Base-by-base conservation (phyloP, 2,329 filamentous ascomycete species). In the Venturia effusa region DNA sequence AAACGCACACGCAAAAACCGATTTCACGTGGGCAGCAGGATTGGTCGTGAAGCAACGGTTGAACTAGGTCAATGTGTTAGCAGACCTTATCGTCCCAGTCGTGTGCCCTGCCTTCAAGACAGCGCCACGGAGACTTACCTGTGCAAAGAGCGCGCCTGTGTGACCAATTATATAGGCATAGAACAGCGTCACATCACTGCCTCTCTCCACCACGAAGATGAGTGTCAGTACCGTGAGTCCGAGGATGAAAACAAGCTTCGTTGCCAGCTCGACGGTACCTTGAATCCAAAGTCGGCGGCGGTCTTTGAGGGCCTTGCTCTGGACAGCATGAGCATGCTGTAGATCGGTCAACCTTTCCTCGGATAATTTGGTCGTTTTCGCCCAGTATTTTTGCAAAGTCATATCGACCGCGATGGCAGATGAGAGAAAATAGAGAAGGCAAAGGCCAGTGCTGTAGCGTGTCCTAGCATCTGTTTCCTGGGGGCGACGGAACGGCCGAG, bases 381-480 rank as follows among this genome's bases (percentile, higher is more conserved):
- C 34, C 59, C 59, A 60, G 37, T 60, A 60, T 27, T 43, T 60
- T 24, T 60, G 59, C 34, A 60, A 32, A 13, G 59, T 60, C 59
- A 60, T 60, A 43, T 60, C 59, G 27, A 60, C 59, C 24, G 59
- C 59, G 13, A 60, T 60, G 19, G 59, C 59, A 27, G 59, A 60
- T 6, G 11, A 24, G 37, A 60, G 59, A 41, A 60, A 60, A 17
- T 60, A 60, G 15, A 60, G 59, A 27, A 60, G 40, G 22, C 37
- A 60, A 60, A 60, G 59, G 27, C 32, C 59, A 27, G 40, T 40
- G 32, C 59, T 43, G n/a, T 60, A 60, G 24, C 59, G 59, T 17
- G 59, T 43, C 19, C 51, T 57, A 2, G n/a, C 17, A 22, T 60
- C 59, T 27, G 22, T 1, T 11, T 41, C n/a, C 22, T 60, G 15